Percentiles rank a stretch among this genome's conserved stretches.
Conservation (phyloP, 2,329 filamentous ascomycete species). For the Niveomyces coronatus region DNA sequence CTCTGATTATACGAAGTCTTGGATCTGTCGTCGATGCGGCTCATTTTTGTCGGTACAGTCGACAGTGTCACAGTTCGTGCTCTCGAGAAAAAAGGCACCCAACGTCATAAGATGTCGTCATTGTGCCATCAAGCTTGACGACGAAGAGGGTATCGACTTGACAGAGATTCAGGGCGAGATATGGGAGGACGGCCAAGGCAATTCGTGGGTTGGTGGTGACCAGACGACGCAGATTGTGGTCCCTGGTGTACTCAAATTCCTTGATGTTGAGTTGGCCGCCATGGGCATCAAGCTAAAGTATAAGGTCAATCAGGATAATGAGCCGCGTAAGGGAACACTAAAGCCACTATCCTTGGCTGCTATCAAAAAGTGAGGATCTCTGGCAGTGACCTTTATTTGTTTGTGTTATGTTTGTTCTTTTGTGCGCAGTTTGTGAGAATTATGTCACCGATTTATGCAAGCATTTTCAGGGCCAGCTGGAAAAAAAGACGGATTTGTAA, state of each 20-base stretch:
- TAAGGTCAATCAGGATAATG: conserved; percentile 53
- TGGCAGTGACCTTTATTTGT: neutral
- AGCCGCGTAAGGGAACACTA: conserved; percentile 42
- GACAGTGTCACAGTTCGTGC: conserved; percentile 53
- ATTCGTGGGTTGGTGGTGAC: conserved; percentile 77
- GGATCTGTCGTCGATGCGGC: conserved; percentile 83
- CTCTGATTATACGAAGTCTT: conserved; percentile 81
- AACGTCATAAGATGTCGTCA: conserved; percentile 67
- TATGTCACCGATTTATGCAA: no score
- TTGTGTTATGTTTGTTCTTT: neutral
- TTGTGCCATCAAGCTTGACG: conserved; percentile 56
- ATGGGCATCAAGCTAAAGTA: conserved; percentile 98
- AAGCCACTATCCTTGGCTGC: conserved; percentile 24
- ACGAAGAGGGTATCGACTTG: conserved; percentile 45
- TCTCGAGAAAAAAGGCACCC: conserved; percentile 54
- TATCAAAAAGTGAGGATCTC: conserved; percentile 9
- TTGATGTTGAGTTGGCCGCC: conserved; percentile 89
- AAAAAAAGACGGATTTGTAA: no score
- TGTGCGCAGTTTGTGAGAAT: neutral
- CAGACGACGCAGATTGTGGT: conserved; percentile 88
- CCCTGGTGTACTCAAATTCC: conserved; percentile 81
- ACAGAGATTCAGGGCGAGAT: conserved; percentile 57
- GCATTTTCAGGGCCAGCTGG: no score
- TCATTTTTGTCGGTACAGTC: conserved; percentile 84
- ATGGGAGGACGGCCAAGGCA: conserved; percentile 87